Conservation (phyloP, 805 yeast species). For the Torulaspora indica region DNA sequence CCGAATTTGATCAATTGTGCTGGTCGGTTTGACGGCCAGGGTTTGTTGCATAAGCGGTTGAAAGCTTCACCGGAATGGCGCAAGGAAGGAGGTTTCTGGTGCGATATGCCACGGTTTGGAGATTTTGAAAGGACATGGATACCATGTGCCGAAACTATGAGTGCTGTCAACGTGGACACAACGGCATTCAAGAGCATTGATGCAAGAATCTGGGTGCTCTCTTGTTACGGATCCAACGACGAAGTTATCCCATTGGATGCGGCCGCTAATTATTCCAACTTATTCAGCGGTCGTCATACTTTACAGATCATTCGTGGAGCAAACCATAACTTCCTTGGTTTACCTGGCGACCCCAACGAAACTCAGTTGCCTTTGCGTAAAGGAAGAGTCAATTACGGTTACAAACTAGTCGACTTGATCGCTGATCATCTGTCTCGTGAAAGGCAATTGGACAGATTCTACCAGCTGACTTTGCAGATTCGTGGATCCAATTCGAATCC, state of each 20-base stretch:
- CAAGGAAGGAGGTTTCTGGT: slow-evolving; percentile 39
- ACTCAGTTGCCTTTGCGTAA: slow-evolving; percentile 43
- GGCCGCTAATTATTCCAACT: slow-evolving; percentile 52
- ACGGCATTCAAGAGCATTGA: slow-evolving; percentile 40
- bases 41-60: slow-evolving; percentile 41
- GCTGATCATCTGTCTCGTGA: slow-evolving; percentile 36
- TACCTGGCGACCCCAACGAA: slow-evolving; percentile 36
- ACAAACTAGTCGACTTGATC: slow-evolving; percentile 34
- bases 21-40: slow-evolving; percentile 57
- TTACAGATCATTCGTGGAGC: slow-evolving; percentile 60
- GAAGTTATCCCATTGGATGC: slow-evolving; percentile 61
- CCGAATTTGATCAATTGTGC: slow-evolving; percentile 70
- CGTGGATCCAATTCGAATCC: slow-evolving; percentile 13
- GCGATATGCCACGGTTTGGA: slow-evolving; percentile 49
- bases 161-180: slow-evolving; percentile 48
- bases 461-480: slow-evolving; percentile 23
- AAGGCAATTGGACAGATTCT: slow-evolving; percentile 52
- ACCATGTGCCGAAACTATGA: slow-evolving; percentile 47
- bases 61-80: slow-evolving; percentile 38
- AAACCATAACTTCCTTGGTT: slow-evolving; percentile 76
- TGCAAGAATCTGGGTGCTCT: slow-evolving; percentile 49
- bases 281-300: slow-evolving; percentile 51
- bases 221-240: slow-evolving; percentile 70
- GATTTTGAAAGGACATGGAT: slow-evolving; percentile 40
- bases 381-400: slow-evolving; percentile 51